Evolutionary conservation across 2,329 filamentous ascomycete species (phyloP).

Genomic region (Trichoderma cornu-damae): DNA sequence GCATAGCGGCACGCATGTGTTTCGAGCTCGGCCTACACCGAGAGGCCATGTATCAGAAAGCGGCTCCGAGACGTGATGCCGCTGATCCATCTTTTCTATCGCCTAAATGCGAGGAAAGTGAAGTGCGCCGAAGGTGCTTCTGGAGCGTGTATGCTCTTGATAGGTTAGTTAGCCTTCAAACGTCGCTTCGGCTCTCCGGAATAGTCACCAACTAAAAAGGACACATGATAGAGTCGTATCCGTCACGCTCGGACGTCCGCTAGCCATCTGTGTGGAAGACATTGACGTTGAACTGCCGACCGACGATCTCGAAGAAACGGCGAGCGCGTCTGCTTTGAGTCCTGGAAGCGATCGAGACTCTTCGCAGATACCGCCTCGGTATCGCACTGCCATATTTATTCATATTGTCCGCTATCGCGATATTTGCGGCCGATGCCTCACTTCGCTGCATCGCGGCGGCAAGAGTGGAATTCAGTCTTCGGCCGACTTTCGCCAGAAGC

Average conservation of each 20-base stretch:
- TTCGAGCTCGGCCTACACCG: constrained; percentile 39
- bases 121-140: constrained; percentile 37
- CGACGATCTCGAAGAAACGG: constrained; percentile 22
- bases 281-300: constrained; percentile 36
- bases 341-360: constrained; percentile 10
- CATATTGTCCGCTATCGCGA: constrained; percentile 39
- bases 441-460: constrained; percentile 31
- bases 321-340: constrained; percentile 17
- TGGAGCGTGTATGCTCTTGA: constrained; percentile 41
- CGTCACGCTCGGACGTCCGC: constrained; percentile 25
- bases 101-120: constrained; percentile 26
- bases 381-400: constrained; percentile 33
- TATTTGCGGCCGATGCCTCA: constrained; percentile 37
- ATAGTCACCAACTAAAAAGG: background rate
- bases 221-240: background rate
- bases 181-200: background rate
- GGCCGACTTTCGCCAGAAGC: background rate
- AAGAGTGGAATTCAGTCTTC: constrained; percentile 12
- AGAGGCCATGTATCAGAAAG: constrained; percentile 31
- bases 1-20: constrained; percentile 38
- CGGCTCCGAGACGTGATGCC: constrained; percentile 4
- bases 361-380: constrained; percentile 24
- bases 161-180: constrained; percentile 20
- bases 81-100: background rate
- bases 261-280: constrained; percentile 39